Percentiles rank a stretch among this genome's conserved stretches.
Conservation (phyloP, 371 early-diverging fungal species). For the Apophysomyces variabilis region DNA sequence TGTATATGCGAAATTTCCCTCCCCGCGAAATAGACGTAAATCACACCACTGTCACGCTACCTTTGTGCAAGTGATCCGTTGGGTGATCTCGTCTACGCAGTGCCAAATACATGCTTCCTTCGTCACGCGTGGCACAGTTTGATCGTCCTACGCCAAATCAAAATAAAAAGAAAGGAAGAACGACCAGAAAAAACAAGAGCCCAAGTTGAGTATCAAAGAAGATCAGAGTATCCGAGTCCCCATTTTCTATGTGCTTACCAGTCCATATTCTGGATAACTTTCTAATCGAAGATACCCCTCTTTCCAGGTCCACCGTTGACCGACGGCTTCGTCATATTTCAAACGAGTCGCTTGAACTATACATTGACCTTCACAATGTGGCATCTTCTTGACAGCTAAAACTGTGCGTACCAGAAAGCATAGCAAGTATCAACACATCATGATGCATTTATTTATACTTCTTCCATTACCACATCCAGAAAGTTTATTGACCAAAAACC, state of each 20-base stretch:
- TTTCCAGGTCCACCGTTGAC: constrained; percentile 18
- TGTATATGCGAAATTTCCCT: not conserved
- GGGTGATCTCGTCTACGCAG: constrained; percentile 8
- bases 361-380: constrained; percentile 2
- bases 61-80: constrained; percentile 3
- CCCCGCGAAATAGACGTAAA: not conserved
- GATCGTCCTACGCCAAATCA: constrained; percentile 8
- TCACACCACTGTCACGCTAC: constrained; percentile 12
- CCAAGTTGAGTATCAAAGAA: too few species aligned
- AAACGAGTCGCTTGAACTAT: constrained; percentile 15
- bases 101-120: constrained; percentile 12
- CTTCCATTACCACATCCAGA: constrained; percentile 21
- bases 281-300: constrained; percentile 1
- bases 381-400: constrained; percentile 11
- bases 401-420: not conserved
- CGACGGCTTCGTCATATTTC: not conserved
- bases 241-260: constrained; percentile 9
- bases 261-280: constrained; percentile 2
- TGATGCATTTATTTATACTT: constrained; percentile 3
- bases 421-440: not conserved
- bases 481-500: constrained; percentile 20
- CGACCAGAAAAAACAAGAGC: not conserved
- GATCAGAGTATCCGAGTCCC: too few species aligned
- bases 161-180: not conserved
- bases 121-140: constrained; percentile 16